Evolutionary conservation across 345 rosid genomes (phyloP).

Genomic region (Hibiscus trionum): DNA sequence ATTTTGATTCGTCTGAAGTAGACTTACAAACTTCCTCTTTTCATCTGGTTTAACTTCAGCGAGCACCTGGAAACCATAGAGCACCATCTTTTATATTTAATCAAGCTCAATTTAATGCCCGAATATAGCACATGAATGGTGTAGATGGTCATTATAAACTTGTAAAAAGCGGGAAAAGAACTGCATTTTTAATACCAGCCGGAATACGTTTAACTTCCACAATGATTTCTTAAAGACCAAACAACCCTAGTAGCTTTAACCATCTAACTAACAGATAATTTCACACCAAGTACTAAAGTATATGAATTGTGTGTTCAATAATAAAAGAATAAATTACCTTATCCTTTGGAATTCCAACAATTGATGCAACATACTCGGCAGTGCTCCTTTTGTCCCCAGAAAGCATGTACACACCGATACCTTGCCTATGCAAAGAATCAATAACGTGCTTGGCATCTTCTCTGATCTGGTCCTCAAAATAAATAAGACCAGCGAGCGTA

Average conservation of each 20-base stretch:
- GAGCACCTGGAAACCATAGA: constrained; percentile 44
- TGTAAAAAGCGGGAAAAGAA: not conserved
- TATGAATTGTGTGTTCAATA: not conserved
- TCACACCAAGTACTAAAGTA: not conserved
- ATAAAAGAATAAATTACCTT: constrained; percentile 35
- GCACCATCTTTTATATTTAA: not conserved
- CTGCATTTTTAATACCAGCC: too few species aligned
- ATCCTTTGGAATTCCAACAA: constrained; percentile 78
- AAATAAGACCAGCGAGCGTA: constrained; percentile 69
- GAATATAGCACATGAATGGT: not conserved
- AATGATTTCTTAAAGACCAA: not conserved
- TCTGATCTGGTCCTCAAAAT: constrained; percentile 80
- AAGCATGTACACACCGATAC: constrained; percentile 77
- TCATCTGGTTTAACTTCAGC: constrained; percentile 80
- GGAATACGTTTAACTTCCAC: too few species aligned
- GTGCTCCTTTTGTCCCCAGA: constrained; percentile 84
- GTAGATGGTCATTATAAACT: not conserved
- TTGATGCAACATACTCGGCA: constrained; percentile 84
- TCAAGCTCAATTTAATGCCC: not conserved
- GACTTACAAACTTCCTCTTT: constrained; percentile 62
- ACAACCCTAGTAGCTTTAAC: not conserved
- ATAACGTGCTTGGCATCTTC: constrained; percentile 83
- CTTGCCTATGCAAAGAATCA: constrained; percentile 49
- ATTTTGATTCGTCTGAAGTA: constrained; percentile 65
- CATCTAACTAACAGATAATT: not conserved